Evolutionary conservation across 2,329 filamentous ascomycete genomes (phyloP).

Genomic region (Colletotrichum tanaceti): DNA sequence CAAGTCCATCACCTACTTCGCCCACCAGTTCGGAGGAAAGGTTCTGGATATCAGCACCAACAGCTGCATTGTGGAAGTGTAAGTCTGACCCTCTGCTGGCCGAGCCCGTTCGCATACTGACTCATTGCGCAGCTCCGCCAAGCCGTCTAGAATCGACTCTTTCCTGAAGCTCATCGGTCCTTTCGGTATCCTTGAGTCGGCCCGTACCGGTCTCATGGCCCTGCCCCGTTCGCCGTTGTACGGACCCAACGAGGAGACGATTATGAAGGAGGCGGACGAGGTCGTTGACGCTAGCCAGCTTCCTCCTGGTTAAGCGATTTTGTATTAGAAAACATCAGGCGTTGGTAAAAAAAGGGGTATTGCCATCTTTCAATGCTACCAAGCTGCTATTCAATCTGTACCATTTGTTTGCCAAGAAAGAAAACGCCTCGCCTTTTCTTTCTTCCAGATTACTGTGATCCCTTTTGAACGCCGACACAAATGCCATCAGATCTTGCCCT

Average conservation of each 20-base stretch:
- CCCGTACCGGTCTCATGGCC: conserved; percentile 95
- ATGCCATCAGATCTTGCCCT: conserved; percentile 74
- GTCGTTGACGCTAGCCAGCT: conserved; percentile 94
- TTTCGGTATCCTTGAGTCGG: conserved; percentile 96
- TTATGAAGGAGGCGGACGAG: conserved; percentile 89
- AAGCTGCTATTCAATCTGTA: conserved; percentile 40
- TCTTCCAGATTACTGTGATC: conserved; percentile 17
- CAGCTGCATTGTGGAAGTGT: conserved; percentile 98
- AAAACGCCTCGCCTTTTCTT: conserved; percentile 32
- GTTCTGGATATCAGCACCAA: conserved; percentile 97
- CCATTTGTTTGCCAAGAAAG: conserved; percentile 33
- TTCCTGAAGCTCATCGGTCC: conserved; percentile 96
- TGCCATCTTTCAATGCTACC: conserved; percentile 40
- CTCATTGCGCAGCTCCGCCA: conserved; percentile 75
- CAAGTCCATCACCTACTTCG: conserved; percentile 94
- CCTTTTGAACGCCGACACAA: conserved; percentile 25
- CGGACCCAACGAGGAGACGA: conserved; percentile 74
- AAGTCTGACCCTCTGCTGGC: conserved; percentile 57
- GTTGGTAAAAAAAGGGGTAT: conserved; percentile 40
- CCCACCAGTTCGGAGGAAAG: conserved; percentile 98
- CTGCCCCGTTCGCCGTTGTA: conserved; percentile 91
- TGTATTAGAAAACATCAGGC: conserved; percentile 40
- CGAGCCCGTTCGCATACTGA: conserved; percentile 43
- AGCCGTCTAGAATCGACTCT: conserved; percentile 92
- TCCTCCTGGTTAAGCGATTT: conserved; percentile 78